phyloP scores from a whole-genome alignment of 192 early-diverging fungal genomes.

The Podila horticola region DNA sequence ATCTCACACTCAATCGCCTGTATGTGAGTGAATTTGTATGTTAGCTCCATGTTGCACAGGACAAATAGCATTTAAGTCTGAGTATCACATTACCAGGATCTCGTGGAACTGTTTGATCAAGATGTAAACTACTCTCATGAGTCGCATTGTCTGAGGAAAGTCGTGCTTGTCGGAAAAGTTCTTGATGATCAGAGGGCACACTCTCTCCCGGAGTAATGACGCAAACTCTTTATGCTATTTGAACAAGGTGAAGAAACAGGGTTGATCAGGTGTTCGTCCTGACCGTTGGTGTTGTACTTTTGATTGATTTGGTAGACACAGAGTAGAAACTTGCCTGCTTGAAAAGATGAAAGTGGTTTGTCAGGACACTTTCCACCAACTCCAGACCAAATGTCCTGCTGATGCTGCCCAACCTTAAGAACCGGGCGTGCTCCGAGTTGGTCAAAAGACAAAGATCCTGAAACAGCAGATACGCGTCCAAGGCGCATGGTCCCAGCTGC shows the following conservation, averaged over 20 bases:
- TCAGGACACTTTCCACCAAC: slow-evolving; percentile 90
- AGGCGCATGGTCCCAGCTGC: slow-evolving; percentile 67
- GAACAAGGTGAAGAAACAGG: background rate
- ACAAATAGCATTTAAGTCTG: background rate
- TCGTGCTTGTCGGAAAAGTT: slow-evolving; percentile 91
- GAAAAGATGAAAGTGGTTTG: slow-evolving; percentile 82
- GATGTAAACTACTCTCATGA: slow-evolving; percentile 82
- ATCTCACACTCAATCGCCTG: slow-evolving; percentile 94
- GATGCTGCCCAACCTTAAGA: slow-evolving; percentile 59
- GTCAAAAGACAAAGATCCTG: slow-evolving; percentile 90
- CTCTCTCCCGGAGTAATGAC: slow-evolving; percentile 76
- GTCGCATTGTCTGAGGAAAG: slow-evolving; percentile 84
- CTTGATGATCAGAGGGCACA: slow-evolving; percentile 92
- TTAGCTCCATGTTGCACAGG: slow-evolving; percentile 3
- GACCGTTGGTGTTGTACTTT: background rate
- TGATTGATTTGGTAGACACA: too few relatives aligned
- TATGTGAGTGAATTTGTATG: background rate
- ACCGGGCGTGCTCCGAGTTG: slow-evolving; percentile 72
- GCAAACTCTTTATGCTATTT: slow-evolving; percentile 77
- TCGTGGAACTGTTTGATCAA: slow-evolving; percentile 82
- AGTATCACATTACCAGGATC: slow-evolving; percentile 62
- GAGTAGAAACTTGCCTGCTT: slow-evolving; percentile 61
- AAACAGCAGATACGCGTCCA: slow-evolving; percentile 90
- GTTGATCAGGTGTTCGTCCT: background rate
- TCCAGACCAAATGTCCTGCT: slow-evolving; percentile 89